Evolutionary conservation across 2,329 filamentous ascomycete species (phyloP).

Genomic region (Coniochaeta pulveracea): DNA sequence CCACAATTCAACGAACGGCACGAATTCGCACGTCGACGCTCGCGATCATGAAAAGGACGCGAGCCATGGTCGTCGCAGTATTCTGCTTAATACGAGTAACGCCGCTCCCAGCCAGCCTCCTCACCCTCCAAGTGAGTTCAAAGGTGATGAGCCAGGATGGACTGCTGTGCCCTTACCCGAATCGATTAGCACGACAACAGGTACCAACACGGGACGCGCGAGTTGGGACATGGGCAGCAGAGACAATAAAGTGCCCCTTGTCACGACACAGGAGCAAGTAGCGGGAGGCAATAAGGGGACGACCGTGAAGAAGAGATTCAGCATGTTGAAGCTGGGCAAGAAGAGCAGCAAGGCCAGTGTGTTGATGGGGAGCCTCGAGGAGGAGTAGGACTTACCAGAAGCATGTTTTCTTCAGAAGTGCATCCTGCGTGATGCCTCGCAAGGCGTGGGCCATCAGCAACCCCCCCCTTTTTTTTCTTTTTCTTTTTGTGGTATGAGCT

Average conservation of each 20-base stretch:
- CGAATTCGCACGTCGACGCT: conserved; percentile 1
- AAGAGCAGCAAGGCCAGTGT: conserved; percentile 48
- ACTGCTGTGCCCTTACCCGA: neutral
- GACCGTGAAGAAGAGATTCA: conserved; percentile 68
- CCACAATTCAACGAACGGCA: conserved; percentile 7
- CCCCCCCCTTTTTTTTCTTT: too few species aligned
- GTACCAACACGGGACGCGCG: conserved; percentile 13
- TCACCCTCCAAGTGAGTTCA: neutral
- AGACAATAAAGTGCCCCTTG: neutral
- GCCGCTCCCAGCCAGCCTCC: neutral
- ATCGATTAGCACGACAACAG: conserved; percentile 5
- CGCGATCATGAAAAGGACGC: conserved; percentile 15
- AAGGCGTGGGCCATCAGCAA: too few species aligned
- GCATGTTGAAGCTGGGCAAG: conserved; percentile 63
- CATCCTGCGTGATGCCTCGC: too few species aligned
- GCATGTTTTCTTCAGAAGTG: neutral
- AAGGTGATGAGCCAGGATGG: neutral
- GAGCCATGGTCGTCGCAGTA: too few species aligned
- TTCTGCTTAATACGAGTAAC: conserved; percentile 31
- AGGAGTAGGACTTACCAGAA: conserved; percentile 30
- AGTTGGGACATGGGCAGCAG: conserved; percentile 11
- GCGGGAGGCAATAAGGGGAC: conserved; percentile 25
- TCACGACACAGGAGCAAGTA: neutral
- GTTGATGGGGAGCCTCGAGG: conserved; percentile 42
- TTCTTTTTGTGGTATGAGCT: neutral